A percentile compares a stretch with the other conserved stretches of the same genome.
Evolutionary conservation across 352 stramenopile species (phyloP).

Genomic region (Ophiocytium majus): DNA sequence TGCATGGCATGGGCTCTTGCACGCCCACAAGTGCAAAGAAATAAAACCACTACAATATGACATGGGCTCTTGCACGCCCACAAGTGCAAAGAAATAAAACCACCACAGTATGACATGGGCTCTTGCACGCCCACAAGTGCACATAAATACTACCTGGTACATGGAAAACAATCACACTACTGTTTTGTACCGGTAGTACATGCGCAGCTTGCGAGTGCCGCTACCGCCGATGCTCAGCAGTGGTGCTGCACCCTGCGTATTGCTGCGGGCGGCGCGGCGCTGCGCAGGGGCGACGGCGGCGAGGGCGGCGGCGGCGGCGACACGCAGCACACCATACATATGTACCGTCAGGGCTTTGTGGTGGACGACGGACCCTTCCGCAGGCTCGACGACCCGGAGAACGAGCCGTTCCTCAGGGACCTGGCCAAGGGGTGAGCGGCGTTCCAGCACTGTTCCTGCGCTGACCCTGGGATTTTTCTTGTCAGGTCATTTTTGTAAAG

Average conservation of each 20-base stretch:
- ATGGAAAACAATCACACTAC: no score
- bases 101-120: no score
- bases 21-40: no score
- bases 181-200: no score
- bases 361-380: constrained; percentile 70
- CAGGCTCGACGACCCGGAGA: constrained; percentile 66
- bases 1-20: no score
- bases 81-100: no score
- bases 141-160: no score
- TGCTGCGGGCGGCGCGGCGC: not conserved
- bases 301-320: not conserved
- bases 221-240: not conserved
- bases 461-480: no score
- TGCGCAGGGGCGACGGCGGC: not conserved
- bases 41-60: no score
- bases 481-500: not conserved
- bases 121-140: no score
- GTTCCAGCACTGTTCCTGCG: no score
- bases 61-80: no score
- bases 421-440: constrained; percentile 62
- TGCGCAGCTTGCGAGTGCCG: not conserved
- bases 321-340: constrained; percentile 63
- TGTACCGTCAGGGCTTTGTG: constrained; percentile 70
- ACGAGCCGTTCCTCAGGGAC: constrained; percentile 66
- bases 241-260: not conserved